Evolutionary conservation across 192 early-diverging fungal genomes (phyloP), one percentile per base, ranked within the genome.

Genomic region (Mortierella hygrophila): DNA sequence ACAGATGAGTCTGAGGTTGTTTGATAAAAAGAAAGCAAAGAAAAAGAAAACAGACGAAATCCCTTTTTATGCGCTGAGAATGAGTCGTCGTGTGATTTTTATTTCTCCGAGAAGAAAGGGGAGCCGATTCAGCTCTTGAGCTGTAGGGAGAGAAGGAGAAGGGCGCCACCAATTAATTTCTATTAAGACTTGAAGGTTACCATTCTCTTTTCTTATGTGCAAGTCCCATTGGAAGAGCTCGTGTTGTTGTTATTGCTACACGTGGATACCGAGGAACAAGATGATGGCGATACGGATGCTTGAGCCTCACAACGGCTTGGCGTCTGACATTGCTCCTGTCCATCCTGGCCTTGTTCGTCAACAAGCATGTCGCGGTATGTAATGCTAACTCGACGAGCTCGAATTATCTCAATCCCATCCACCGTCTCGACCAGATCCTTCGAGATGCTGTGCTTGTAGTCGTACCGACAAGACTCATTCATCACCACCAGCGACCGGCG

Each of bases 401-500:
- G 88, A n/a, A 88, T 76, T 76, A 96, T 91, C 37, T 75, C 72
- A 0, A 76, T 60, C 3, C 88, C 90, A 6, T 88, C 82, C 13
- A 78, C 72, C 29, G 72, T 72, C 37, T 95, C 93, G 6, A 91
- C 68, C 3, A 80, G 26, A 71, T 94, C 88, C 77, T 96, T 96
- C 1, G 93, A 93, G 16, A 96, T 96, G 15, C 90, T 86, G 71
- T 96, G 95, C 78, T 89, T 93, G 55, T 85, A 94, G 23, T 92
- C 83, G 68, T 90, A 96, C 20, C 95, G 86, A 72, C 92, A 78
- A 5, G 89, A 84, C 13, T 86, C 89, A 29, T 80, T 90, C 87
- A 94, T 88, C 9, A 94, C 78, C 26, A 94, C 78, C n/a, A 94
- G 49, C 0, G 94, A 95, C 23, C 93, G 87, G 32, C 89, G 89